Evolutionary conservation across 163 green algal genomes (phyloP).

Genomic region (Chlorella variabilis): DNA sequence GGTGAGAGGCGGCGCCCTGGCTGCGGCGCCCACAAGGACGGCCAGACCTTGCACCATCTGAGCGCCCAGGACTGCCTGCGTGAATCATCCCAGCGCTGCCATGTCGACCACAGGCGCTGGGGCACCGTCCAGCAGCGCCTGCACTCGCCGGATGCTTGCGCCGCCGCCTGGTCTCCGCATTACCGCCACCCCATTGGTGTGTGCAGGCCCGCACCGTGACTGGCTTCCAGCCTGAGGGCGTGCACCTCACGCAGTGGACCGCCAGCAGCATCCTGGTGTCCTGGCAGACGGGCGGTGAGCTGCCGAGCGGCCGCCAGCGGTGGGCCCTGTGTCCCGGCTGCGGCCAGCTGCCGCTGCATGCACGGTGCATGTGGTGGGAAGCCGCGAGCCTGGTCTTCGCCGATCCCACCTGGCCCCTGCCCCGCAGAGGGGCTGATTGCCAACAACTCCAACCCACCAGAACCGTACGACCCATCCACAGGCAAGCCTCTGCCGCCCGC

Average conservation of each 20-base stretch:
- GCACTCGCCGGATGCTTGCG: neutral
- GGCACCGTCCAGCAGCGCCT: no score
- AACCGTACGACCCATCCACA: neutral
- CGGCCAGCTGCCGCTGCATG: no score
- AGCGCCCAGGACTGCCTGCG: no score
- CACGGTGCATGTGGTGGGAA: no score
- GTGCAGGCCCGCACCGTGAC: conserved; percentile 4
- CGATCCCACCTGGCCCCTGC: no score
- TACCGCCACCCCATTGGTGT: neutral
- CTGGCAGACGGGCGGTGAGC: conserved; percentile 21
- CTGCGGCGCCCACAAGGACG: no score
- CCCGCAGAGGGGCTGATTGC: neutral
- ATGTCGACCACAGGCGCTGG: no score
- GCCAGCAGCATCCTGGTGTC: conserved; percentile 3
- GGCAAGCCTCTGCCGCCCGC: neutral
- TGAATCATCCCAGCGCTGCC: no score
- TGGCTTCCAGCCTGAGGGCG: conserved; percentile 19
- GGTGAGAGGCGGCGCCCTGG: neutral
- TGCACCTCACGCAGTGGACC: conserved; percentile 23
- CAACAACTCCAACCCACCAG: neutral
- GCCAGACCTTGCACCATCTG: no score
- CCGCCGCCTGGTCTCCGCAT: neutral
- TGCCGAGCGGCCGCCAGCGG: no score
- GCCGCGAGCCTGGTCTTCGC: no score
- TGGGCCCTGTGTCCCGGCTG: no score